Conservation (phyloP, 2,329 filamentous ascomycete genomes). For the Pseudopyrenochaeta lycopersici region DNA sequence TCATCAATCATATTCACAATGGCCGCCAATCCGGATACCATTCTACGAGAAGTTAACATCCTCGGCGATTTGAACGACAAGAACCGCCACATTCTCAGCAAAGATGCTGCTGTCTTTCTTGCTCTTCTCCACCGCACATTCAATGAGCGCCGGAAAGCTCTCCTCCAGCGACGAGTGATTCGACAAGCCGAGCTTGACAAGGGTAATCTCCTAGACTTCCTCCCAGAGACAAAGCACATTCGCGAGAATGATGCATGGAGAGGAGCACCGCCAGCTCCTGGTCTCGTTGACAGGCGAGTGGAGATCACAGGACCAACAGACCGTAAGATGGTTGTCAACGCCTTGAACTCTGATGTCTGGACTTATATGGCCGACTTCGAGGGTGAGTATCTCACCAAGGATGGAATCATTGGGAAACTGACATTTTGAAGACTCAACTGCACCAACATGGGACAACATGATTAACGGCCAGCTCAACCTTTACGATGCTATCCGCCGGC, state of each 20-base stretch:
- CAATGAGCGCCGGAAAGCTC: conserved; percentile 84
- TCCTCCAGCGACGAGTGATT: conserved; percentile 84
- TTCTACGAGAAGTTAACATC: conserved; percentile 89
- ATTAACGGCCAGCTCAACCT: conserved; percentile 98
- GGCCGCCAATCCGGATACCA: conserved; percentile 68
- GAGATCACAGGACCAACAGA: conserved; percentile 98
- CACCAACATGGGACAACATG: conserved; percentile 99
- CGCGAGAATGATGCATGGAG: conserved; percentile 94
- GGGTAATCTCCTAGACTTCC: conserved; percentile 88
- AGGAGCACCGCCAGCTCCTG: conserved; percentile 88
- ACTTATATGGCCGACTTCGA: conserved; percentile 99
- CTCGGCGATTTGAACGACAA: conserved; percentile 79
- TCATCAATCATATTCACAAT: conserved; percentile 30
- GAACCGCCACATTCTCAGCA: conserved; percentile 90
- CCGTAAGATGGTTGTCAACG: conserved; percentile 99
- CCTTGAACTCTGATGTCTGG: conserved; percentile 93
- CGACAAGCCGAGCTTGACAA: conserved; percentile 94
- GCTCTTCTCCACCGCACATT: conserved; percentile 95
- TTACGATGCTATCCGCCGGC: conserved; percentile 91
- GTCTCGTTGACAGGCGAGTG: conserved; percentile 89
- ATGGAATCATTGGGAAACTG: conserved; percentile 3
- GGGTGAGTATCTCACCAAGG: conserved; percentile 65
- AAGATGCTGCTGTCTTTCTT: conserved; percentile 89
- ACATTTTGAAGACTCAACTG: conserved; percentile 76
- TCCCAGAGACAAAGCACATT: conserved; percentile 94